These are phyloP conservation scores for Aspergillus brunneoviolaceus DNA, from an alignment of 2,329 filamentous ascomycete genomes.

Conservation along the genomic window DNA sequence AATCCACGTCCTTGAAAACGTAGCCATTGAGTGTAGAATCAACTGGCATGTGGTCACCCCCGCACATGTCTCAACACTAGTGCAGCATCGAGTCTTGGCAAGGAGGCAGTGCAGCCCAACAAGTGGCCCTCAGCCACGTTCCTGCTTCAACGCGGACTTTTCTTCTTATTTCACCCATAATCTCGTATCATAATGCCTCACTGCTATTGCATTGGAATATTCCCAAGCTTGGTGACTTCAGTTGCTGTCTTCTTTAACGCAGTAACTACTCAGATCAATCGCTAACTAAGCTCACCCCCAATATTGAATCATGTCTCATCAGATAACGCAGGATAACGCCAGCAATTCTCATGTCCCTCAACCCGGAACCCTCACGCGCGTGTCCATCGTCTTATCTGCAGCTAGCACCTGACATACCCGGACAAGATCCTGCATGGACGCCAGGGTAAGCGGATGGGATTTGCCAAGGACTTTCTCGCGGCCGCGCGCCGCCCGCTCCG, in stretches of 20 bases:
- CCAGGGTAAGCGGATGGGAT: conserved; percentile 6
- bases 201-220: background rate
- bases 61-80: no score
- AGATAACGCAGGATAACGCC: no score
- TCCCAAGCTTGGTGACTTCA: no score
- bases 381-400: background rate
- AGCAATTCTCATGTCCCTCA: background rate
- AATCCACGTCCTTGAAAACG: no score
- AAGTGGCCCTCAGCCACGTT: no score
- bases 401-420: conserved; percentile 8
- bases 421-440: conserved; percentile 10
- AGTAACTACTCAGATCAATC: background rate
- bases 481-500: conserved; percentile 1
- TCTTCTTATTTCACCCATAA: no score
- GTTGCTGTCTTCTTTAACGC: background rate
- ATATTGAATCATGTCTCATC: background rate
- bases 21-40: no score
- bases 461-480: conserved; percentile 8
- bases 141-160: no score
- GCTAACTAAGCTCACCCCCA: background rate
- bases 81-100: background rate
- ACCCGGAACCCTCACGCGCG: background rate
- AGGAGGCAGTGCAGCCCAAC: conserved; percentile 1
- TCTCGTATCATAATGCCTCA: background rate
- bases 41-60: no score